Evolutionary conservation across 176 grass and related monocot species (phyloP).

Genomic region (Raddia guianensis): DNA sequence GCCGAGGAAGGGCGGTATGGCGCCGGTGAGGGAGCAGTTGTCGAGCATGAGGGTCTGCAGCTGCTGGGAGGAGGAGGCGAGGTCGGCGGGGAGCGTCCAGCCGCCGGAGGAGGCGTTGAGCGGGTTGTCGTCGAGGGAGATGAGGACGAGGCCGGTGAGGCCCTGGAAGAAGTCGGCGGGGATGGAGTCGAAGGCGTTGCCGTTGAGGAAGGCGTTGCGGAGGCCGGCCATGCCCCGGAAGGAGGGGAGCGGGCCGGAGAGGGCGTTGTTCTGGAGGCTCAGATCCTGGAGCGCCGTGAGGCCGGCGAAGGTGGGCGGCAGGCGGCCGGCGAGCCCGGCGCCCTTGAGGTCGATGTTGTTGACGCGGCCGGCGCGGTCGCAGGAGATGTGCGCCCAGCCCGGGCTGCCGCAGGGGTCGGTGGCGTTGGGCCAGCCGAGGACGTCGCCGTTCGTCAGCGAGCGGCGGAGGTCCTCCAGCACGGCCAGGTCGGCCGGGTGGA

Average conservation of each 20-base stretch:
- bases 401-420: conserved; percentile 58
- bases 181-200: conserved; percentile 70
- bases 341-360: conserved; percentile 77
- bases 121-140: conserved; percentile 61
- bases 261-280: conserved; percentile 71
- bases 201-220: conserved; percentile 62
- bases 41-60: conserved; percentile 52
- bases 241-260: conserved; percentile 65
- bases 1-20: conserved; percentile 57
- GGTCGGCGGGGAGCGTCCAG: conserved; percentile 44
- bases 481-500: conserved; percentile 56
- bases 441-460: conserved; percentile 52
- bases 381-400: conserved; percentile 68
- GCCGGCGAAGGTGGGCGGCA: conserved; percentile 40
- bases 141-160: conserved; percentile 40
- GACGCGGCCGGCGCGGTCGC: conserved; percentile 60
- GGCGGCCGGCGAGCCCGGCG: conserved; percentile 36
- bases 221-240: conserved; percentile 56
- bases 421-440: conserved; percentile 54
- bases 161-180: conserved; percentile 70
- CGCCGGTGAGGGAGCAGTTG: conserved; percentile 54
- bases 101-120: conserved; percentile 56
- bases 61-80: conserved; percentile 44
- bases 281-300: conserved; percentile 59
- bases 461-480: conserved; percentile 56